Base-by-base conservation (phyloP, 2,329 filamentous ascomycete genomes). In the Pezicula radicicola region DNA sequence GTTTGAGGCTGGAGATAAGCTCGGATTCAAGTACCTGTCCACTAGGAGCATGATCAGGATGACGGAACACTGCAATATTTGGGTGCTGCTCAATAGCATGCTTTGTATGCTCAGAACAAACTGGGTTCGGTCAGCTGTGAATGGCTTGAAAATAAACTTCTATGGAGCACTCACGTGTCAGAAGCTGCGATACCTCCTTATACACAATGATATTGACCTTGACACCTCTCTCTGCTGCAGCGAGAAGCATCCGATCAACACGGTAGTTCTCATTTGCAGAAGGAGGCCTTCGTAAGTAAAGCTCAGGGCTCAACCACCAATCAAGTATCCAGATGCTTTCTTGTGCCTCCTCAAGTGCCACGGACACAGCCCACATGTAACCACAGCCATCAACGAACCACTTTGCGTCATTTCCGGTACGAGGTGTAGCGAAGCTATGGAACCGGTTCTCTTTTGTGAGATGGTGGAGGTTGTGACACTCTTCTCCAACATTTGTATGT, bases 231-330 rank as follows among this genome's bases (percentile, higher is more conserved):
- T 93, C 80, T 25, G 92, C 91, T 8, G 91, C 91, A 50, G 85
- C 85, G 62, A 88, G 80, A 45, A 96, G 80, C 84, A 96, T 85
- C 46, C 84, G 81, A 70, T 96, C 91, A 37, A 96, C 74, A 6
- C 91, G 85, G 67, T 95, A 96, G 61, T 87, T 77, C 68, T 95
- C 86, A 70, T 95, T 91, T 66, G 82, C 80, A 18, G 88, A 83
- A 8, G 91, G 91, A 2, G 92, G 91, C 21, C 91, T 82, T 59
- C 91, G 83, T 33, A 97, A 79, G 66, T 94, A 96, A 27, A 97
- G 75, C 71, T 96, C 92, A 1, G 92, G 91, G 50, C 86, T 91
- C 58, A 96, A 70, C 91, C 91, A 96, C 91, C 88, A 94, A 66
- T 93, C 89, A 41, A 96, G 74, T 58, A 96, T 95, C 79, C 88